These are phyloP conservation scores for Chionographis japonica DNA, from an alignment of 106 monocot genomes.

Conservation along the genomic window DNA sequence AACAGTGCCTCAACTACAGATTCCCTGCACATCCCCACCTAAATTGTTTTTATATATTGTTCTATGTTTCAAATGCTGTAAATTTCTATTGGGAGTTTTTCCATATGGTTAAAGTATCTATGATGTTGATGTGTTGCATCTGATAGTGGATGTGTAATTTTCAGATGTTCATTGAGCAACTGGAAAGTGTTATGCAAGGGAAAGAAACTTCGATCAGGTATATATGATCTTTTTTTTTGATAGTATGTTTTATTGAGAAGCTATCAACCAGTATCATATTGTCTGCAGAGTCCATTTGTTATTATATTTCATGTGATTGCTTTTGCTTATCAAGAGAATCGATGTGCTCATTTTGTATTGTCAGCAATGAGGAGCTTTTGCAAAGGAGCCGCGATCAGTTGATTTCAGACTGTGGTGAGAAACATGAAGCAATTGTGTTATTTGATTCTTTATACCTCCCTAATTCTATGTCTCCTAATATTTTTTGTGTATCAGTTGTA, in stretches of 20 bases:
- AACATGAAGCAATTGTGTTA: neutral
- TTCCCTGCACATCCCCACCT: too few species aligned
- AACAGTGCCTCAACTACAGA: too few species aligned
- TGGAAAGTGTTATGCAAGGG: slow-evolving; percentile 59
- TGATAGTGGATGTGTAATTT: slow-evolving; percentile 3
- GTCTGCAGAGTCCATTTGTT: neutral
- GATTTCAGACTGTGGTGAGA: slow-evolving; percentile 75
- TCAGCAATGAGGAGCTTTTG: slow-evolving; percentile 78
- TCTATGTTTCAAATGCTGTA: too few species aligned
- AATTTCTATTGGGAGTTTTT: too few species aligned
- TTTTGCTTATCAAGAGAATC: neutral
- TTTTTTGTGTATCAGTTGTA: slow-evolving; percentile 43
- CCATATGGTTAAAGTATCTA: too few species aligned
- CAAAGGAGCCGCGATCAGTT: slow-evolving; percentile 56
- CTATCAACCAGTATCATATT: too few species aligned
- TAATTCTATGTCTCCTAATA: neutral
- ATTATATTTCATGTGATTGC: neutral
- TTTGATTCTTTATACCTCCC: neutral
- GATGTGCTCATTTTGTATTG: slow-evolving; percentile 10
- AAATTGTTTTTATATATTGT: too few species aligned
- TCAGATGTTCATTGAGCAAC: slow-evolving; percentile 77
- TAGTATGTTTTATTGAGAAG: neutral
- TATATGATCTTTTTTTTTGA: slow-evolving; percentile 18
- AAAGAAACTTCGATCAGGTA: slow-evolving; percentile 64
- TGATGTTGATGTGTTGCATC: neutral